Conservation (phyloP, 306 rosid species). For the Cicer arietinum region DNA sequence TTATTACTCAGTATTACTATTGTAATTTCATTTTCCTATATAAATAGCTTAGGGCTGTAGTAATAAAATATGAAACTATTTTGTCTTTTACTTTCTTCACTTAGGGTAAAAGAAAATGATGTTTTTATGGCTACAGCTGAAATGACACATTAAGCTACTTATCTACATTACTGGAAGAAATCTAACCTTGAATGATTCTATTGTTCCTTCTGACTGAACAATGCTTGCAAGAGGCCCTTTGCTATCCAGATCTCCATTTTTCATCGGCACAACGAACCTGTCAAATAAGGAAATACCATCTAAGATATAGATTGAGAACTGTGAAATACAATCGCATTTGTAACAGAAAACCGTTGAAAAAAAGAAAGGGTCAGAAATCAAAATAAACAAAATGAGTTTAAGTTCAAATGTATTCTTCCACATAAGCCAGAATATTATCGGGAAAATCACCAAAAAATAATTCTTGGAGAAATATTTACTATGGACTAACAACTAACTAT, state of each 20-base stretch:
- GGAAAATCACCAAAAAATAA: neutral
- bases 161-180: constrained; percentile 31
- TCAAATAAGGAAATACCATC: constrained; percentile 32
- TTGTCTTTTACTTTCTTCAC: too few relatives aligned
- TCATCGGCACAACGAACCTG: constrained; percentile 86
- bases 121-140: constrained; percentile 2
- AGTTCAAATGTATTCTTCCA: constrained; percentile 36
- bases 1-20: too few relatives aligned
- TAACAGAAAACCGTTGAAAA: neutral
- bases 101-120: neutral
- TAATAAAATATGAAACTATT: too few relatives aligned
- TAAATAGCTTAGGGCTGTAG: too few relatives aligned
- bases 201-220: constrained; percentile 69
- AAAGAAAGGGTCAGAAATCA: neutral
- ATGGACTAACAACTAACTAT: constrained; percentile 28
- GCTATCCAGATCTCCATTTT: constrained; percentile 87
- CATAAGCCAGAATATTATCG: constrained; percentile 16
- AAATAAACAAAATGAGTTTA: constrained; percentile 10
- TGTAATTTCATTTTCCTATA: too few relatives aligned
- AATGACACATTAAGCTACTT: constrained; percentile 25
- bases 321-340: neutral
- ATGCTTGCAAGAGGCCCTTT: constrained; percentile 82
- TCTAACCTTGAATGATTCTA: constrained; percentile 85
- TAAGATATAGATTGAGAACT: constrained; percentile 18
- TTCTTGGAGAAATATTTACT: constrained; percentile 29